A percentile compares a stretch with the other conserved stretches of the same genome.
Evolutionary conservation across 1,284 basidiomycete genomes (phyloP).

Genomic region (Volvariella volvacea): DNA sequence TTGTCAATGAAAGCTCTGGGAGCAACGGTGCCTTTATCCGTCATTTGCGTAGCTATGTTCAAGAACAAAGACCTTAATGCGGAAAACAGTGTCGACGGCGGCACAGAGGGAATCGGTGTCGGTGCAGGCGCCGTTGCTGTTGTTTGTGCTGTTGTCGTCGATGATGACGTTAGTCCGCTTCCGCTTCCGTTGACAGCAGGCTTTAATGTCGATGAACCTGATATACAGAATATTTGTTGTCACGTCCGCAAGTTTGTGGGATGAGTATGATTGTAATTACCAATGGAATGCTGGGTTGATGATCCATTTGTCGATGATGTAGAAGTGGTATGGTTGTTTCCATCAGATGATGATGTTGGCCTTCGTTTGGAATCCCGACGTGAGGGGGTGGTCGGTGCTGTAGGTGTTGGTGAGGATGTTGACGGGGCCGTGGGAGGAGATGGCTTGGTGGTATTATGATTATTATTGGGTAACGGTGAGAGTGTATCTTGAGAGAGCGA

Average conservation of each 20-base stretch:
- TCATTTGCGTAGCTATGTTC: slow-evolving; percentile 70
- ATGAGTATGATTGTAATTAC: too few species aligned
- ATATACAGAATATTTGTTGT: slow-evolving; percentile 20
- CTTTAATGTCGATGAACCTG: slow-evolving; percentile 21
- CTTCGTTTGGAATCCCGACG: slow-evolving; percentile 46
- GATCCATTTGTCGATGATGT: too few species aligned
- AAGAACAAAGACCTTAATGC: slow-evolving; percentile 88
- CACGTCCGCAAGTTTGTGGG: too few species aligned
- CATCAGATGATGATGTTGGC: slow-evolving; percentile 2
- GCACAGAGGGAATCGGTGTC: slow-evolving; percentile 47
- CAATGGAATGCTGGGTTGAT: too few species aligned
- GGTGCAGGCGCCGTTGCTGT: slow-evolving; percentile 9
- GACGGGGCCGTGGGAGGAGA: slow-evolving; percentile 12
- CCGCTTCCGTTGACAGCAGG: too few species aligned
- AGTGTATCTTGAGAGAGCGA: slow-evolving; percentile 13
- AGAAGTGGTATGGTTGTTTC: too few species aligned
- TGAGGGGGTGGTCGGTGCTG: slow-evolving; percentile 20
- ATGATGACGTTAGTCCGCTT: too few species aligned
- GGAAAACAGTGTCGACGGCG: slow-evolving; percentile 72
- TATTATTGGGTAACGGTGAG: too few species aligned
- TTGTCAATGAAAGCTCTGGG: slow-evolving; percentile 89
- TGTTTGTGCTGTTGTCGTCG: slow-evolving; percentile 14
- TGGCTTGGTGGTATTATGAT: slow-evolving; percentile 5
- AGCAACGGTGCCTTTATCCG: slow-evolving; percentile 78
- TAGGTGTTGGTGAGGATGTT: slow-evolving; percentile 12